These are phyloP conservation scores for Micractinium sp. DNA, from an alignment of 139 green algal genomes.

Conservation along the genomic window DNA sequence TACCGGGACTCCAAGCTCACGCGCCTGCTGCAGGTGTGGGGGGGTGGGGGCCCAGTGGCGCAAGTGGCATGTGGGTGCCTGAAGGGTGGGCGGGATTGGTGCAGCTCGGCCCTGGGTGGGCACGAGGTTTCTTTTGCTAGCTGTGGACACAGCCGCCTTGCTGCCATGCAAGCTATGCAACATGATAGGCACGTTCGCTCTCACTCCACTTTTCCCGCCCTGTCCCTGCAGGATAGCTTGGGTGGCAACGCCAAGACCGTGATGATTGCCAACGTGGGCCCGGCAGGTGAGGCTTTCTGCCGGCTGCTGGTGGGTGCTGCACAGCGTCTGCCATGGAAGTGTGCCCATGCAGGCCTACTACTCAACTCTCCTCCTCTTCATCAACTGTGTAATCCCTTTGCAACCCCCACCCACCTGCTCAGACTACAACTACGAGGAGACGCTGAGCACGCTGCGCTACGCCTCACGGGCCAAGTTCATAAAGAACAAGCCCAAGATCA, in stretches of 20 bases:
- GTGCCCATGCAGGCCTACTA: background rate
- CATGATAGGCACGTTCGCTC: background rate
- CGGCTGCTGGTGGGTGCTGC: background rate
- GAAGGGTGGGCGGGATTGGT: too few species aligned
- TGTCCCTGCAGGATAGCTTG: slow-evolving; percentile 87
- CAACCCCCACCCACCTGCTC: slow-evolving; percentile 21
- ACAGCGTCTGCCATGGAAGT: background rate
- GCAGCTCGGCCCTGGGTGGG: background rate
- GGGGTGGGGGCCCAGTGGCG: background rate
- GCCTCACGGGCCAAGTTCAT: slow-evolving; percentile 91
- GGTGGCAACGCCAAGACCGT: slow-evolving; percentile 92
- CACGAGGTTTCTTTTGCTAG: background rate
- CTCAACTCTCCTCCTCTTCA: background rate
- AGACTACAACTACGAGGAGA: slow-evolving; percentile 90
- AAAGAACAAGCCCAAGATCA: slow-evolving; percentile 94
- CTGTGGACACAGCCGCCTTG: slow-evolving; percentile 76
- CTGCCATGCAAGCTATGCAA: background rate
- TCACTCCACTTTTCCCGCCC: background rate
- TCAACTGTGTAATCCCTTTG: background rate
- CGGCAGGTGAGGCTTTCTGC: slow-evolving; percentile 29
- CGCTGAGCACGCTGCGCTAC: slow-evolving; percentile 88
- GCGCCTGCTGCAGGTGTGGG: slow-evolving; percentile 66
- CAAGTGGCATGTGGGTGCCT: background rate
- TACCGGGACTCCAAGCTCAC: slow-evolving; percentile 94
- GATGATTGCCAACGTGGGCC: slow-evolving; percentile 94